These are phyloP conservation scores for Didymella exigua DNA, from an alignment of 2,329 filamentous ascomycete genomes.

Conservation along the genomic window DNA sequence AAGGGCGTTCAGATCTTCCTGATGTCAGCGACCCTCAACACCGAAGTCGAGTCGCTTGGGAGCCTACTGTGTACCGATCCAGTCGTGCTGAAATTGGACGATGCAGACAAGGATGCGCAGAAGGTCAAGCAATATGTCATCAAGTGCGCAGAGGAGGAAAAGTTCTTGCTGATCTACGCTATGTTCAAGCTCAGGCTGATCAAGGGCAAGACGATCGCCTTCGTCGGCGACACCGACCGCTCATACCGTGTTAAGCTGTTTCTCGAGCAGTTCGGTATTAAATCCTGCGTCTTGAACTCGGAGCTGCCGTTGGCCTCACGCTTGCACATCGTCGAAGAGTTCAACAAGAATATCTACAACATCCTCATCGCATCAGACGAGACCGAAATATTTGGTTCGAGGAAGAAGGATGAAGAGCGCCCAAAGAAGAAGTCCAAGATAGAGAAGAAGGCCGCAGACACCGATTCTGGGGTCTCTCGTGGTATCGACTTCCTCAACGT, in stretches of 20 bases:
- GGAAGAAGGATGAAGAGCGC: constrained; percentile 38
- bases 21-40: constrained; percentile 90
- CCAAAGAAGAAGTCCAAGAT: constrained; percentile 63
- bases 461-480: constrained; percentile 92
- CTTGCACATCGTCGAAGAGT: constrained; percentile 94
- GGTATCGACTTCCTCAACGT: constrained; percentile 98
- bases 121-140: constrained; percentile 87
- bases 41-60: constrained; percentile 85
- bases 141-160: constrained; percentile 94
- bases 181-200: constrained; percentile 95
- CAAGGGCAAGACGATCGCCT: constrained; percentile 87
- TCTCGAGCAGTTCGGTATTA: constrained; percentile 94
- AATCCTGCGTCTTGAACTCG: constrained; percentile 90
- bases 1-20: constrained; percentile 87
- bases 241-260: constrained; percentile 94
- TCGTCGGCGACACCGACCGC: constrained; percentile 83
- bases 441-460: constrained; percentile 64
- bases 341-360: constrained; percentile 96
- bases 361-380: constrained; percentile 97
- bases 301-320: constrained; percentile 92
- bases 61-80: constrained; percentile 84
- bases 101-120: constrained; percentile 76
- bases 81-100: constrained; percentile 78
- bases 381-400: constrained; percentile 76
- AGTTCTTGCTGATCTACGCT: constrained; percentile 89